Evolutionary conservation across 2,329 filamentous ascomycete species (phyloP), one percentile per base, ranked within the genome.

Genomic region (Claviceps fusiformis): DNA sequence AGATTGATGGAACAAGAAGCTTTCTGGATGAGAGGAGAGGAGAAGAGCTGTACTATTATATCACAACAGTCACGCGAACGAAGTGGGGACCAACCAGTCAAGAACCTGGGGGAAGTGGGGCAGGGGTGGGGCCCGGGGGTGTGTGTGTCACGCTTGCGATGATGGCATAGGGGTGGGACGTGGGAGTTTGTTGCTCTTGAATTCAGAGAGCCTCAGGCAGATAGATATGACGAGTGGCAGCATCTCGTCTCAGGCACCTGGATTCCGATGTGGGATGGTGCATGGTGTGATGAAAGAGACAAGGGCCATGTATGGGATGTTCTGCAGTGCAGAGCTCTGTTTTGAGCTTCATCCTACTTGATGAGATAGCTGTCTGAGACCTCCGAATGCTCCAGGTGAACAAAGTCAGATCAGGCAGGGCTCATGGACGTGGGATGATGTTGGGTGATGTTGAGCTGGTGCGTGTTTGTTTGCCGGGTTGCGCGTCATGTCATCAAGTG

Each of bases 41-140:
- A 57, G 54, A 37, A 54, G 58, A 55, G 58, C 55, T 53, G 57
- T 56, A 56, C 45, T 60, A 55, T 58, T 61, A 59, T 61, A 62
- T 58, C 58, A 59, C 52, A 55, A 55, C 48, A 54, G 60, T 62
- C 60, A 61, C 60, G 59, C 59, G 57, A 61, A 56, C 57, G 55
- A 57, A 53, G 61, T 56, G 58, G 57, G 58, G 57, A 52, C 58
- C 56, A 58, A 60, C 61, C 54, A 59, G 44, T n/a, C 29, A 50
- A 47, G 46, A 41, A 15, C 11, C 33, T 27, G 43, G 37, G 39
- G 46, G 29, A 24, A 19, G 29, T 5, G 46, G 46, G 46, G 46
- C 10, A 15, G 27, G 29, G 47, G 29, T 8, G 24, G 29, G 29
- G 46, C 24, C n/a, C 17, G 9, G 31, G 31, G 24, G 24, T 24